Evolutionary conservation across 2,329 filamentous ascomycete genomes (phyloP).

Genomic region (Microsporum canis): DNA sequence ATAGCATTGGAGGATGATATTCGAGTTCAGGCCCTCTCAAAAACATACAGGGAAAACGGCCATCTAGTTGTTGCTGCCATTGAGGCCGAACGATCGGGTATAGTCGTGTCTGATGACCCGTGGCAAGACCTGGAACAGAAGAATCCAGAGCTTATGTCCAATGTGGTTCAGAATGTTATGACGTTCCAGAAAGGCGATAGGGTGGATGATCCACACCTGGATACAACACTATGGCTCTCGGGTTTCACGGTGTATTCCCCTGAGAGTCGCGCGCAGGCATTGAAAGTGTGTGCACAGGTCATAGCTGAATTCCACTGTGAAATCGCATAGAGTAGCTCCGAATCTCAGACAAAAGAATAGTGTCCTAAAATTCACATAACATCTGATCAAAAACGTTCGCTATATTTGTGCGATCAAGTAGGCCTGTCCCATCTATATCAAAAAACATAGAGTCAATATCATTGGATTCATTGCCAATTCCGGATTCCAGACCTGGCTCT

Average conservation of each 20-base stretch:
- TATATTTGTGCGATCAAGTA: not conserved
- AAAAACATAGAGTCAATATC: not conserved
- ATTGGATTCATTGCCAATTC: not conserved
- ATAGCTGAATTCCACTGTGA: not conserved
- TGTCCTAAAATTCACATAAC: not conserved
- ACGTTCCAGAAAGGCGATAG: not conserved
- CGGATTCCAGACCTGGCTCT: not conserved
- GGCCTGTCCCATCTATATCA: not conserved
- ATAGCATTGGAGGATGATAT: not conserved
- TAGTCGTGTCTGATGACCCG: not conserved
- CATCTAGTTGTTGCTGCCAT: not conserved
- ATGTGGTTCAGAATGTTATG: not conserved
- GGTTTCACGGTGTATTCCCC: not conserved
- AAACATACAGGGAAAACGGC: not conserved
- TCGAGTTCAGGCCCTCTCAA: not conserved
- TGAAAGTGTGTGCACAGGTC: not conserved
- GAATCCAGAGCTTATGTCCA: not conserved
- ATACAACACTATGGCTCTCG: not conserved
- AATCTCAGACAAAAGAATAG: not conserved
- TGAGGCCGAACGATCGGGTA: not conserved
- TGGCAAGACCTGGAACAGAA: not conserved
- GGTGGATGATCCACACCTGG: not conserved
- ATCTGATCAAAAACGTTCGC: slow-evolving; percentile 1
- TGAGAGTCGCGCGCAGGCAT: not conserved
- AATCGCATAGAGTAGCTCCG: not conserved